Base-by-base conservation (phyloP, 495 filamentous ascomycete genomes). In the Bryoglossum gracile region DNA sequence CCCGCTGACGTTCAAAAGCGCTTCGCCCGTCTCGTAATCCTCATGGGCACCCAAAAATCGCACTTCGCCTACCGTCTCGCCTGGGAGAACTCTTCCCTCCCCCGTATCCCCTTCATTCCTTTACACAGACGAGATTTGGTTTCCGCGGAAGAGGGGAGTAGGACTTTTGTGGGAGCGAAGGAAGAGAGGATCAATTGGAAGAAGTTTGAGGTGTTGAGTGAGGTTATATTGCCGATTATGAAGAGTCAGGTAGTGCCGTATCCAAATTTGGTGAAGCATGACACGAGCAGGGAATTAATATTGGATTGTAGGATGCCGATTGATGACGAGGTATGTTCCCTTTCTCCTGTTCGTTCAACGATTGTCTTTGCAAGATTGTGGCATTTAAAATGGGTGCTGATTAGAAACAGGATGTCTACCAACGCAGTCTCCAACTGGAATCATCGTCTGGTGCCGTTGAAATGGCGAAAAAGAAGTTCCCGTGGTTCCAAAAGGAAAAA, bases 201-300 rank as follows among this genome's bases (percentile, higher is more conserved):
- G 69, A 98, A 98, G 59, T 97, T 97, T 56, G 89, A 97, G 69
- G 84, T 98, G 16, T 83, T 97, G 69, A 88, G 89, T 3, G 90
- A 96, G 49, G 84, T 95, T 19, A 76, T 98, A 42, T 74, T 94
- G 43, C 84, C 86, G 3, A 84, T 98, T 30, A 89, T 94, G 72
- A 82, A 80, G 64, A 94, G 89, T 62, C 92, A 96, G 68, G 83
- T 82, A 26, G 82, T 78, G 34, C 84, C 91, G 13, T 95, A 95
- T 58, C 75, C 78, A 46, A 77, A 83, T 48, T 65, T 94, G 45
- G 65, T 69, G 24, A 73, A 69, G 53, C 82, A 81, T 53, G 83
- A 89, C 34, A 72, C 74, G 47, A 71, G 83, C 9, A 75, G 78
- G 54, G 77, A 81, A 52, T 61, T 94, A 58, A 77, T 95, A 25